Evolutionary conservation across 2,329 filamentous ascomycete species (phyloP).

Genomic region (Arthrobotrys iridis): DNA sequence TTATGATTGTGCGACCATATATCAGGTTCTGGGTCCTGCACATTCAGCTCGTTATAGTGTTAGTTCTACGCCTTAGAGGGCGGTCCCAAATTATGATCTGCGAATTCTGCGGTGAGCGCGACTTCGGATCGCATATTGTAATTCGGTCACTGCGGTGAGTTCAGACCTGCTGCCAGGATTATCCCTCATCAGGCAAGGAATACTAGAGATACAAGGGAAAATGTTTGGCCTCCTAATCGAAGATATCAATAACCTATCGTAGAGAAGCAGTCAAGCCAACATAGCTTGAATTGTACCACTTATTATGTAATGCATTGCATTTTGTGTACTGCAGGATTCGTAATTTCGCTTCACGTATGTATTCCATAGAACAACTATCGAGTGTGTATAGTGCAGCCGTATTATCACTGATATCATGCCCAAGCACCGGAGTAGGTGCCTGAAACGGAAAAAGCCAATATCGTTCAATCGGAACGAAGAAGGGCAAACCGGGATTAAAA

Average conservation of each 20-base stretch:
- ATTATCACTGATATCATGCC: not conserved
- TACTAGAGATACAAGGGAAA: too few species aligned
- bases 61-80: constrained; percentile 2
- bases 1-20: constrained; percentile 2
- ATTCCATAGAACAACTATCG: too few species aligned
- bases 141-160: not conserved
- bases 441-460: not conserved
- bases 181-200: not conserved
- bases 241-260: too few species aligned
- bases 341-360: too few species aligned
- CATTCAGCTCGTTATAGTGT: not conserved
- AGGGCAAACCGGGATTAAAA: not conserved
- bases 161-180: not conserved
- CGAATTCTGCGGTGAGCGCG: not conserved
- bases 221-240: too few species aligned
- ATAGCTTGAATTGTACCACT: constrained; percentile 5
- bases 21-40: not conserved
- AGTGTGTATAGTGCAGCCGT: not conserved
- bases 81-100: not conserved
- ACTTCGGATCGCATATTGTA: constrained; percentile 3
- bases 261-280: too few species aligned
- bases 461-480: not conserved
- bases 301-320: constrained; percentile 6
- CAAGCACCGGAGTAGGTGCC: not conserved
- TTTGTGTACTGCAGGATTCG: too few species aligned